Conservation (phyloP, 371 early-diverging fungal species). For the Entomophthora muscae region DNA sequence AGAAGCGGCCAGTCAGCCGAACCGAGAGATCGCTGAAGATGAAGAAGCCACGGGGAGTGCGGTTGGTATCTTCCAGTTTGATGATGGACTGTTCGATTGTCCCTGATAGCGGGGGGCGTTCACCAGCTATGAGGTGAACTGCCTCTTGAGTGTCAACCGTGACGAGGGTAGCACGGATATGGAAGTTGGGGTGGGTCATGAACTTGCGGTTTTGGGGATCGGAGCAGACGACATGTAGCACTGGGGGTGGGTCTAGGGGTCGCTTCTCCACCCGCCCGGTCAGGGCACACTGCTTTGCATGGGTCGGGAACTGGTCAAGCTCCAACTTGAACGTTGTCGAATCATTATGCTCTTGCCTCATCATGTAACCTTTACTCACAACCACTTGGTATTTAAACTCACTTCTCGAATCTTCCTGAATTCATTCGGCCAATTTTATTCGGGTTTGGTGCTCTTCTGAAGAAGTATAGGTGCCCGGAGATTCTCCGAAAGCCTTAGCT, state of each 20-base stretch:
- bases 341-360: no score
- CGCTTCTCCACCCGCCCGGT: slow-evolving; percentile 54
- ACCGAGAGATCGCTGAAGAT: slow-evolving; percentile 89
- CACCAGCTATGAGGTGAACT: background rate
- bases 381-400: no score
- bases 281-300: slow-evolving; percentile 30
- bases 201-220: slow-evolving; percentile 22
- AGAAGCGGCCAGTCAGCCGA: slow-evolving; percentile 74
- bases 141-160: background rate
- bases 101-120: background rate
- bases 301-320: slow-evolving; percentile 28
- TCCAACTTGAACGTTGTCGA: slow-evolving; percentile 3
- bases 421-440: no score
- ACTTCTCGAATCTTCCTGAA: no score
- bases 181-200: slow-evolving; percentile 2
- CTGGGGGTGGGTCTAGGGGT: slow-evolving; percentile 88
- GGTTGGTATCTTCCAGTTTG: slow-evolving; percentile 57
- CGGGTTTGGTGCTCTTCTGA: no score
- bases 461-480: no score
- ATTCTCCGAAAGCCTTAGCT: no score
- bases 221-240: slow-evolving; percentile 48
- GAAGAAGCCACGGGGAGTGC: slow-evolving; percentile 77
- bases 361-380: no score
- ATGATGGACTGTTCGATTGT: background rate
- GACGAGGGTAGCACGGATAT: background rate